phyloP scores from a whole-genome alignment of 225 moss, liverwort and hornwort species.

The Neckera pumila region DNA sequence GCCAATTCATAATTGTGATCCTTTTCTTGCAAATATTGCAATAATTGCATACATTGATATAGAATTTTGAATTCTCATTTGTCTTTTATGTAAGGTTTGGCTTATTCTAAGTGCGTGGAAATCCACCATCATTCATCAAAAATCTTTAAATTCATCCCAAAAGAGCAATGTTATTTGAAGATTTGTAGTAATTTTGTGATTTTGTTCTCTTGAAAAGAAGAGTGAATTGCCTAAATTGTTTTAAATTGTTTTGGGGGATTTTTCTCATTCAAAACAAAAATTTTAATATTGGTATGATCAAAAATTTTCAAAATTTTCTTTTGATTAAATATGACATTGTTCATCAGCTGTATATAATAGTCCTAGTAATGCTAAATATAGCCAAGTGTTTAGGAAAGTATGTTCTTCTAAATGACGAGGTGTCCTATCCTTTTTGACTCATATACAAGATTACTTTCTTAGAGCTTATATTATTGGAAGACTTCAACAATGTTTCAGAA shows the following conservation, averaged over 20 bases:
- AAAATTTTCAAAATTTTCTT: too few relatives aligned
- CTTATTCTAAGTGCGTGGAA: not conserved
- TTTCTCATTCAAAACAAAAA: not conserved
- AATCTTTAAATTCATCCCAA: not conserved
- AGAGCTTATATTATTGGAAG: not conserved
- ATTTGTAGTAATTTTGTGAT: not conserved
- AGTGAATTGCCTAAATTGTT: fast-evolving
- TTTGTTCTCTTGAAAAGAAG: fast-evolving
- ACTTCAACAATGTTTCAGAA: fast-evolving
- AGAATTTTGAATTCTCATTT: fast-evolving
- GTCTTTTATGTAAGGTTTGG: not conserved
- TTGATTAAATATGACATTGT: not conserved
- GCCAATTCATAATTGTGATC: fast-evolving
- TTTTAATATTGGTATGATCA: fast-evolving
- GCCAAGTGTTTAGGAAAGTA: fast-evolving
- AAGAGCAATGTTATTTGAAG: not conserved
- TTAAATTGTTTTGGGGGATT: fast-evolving
- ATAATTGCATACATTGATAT: too few relatives aligned
- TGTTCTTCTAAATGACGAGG: not conserved
- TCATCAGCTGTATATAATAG: fast-evolving
- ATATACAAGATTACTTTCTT: not conserved
- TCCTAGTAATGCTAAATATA: fast-evolving
- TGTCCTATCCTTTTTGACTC: not conserved
- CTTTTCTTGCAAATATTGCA: not conserved
- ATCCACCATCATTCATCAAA: fast-evolving